Evolutionary conservation across 805 yeast genomes (phyloP).

Genomic region (Cyberlindnera sargentensis): DNA sequence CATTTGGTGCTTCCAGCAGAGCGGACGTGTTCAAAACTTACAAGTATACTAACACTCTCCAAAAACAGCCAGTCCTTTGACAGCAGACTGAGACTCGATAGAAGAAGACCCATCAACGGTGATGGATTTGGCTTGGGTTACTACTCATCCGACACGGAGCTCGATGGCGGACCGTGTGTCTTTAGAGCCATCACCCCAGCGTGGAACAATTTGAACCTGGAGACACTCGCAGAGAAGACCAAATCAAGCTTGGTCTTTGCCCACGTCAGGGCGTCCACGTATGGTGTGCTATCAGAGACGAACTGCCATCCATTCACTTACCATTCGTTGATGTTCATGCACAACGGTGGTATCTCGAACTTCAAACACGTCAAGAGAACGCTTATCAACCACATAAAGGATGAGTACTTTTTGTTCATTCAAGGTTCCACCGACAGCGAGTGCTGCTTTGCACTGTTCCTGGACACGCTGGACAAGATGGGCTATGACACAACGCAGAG

Average conservation of each 20-base stretch:
- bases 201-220: constrained; percentile 92
- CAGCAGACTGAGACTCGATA: constrained; percentile 78
- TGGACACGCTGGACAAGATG: constrained; percentile 67
- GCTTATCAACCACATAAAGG: constrained; percentile 65
- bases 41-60: background rate
- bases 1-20: background rate
- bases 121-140: constrained; percentile 99
- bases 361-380: constrained; percentile 68
- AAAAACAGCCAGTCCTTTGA: constrained; percentile 69
- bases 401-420: constrained; percentile 68
- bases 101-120: constrained; percentile 89
- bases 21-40: constrained; percentile 9
- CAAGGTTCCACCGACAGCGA: constrained; percentile 97
- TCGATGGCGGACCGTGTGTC: constrained; percentile 76
- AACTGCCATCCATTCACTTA: constrained; percentile 95
- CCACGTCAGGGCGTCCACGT: constrained; percentile 93
- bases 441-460: constrained; percentile 83
- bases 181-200: constrained; percentile 97
- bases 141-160: constrained; percentile 55
- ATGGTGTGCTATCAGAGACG: constrained; percentile 89
- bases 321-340: constrained; percentile 91
- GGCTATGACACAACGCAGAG: constrained; percentile 64
- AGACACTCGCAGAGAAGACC: constrained; percentile 81
- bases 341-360: constrained; percentile 83
- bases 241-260: constrained; percentile 82